Evolutionary conservation across 352 stramenopile species (phyloP).

Genomic region (Peronospora tabacina): DNA sequence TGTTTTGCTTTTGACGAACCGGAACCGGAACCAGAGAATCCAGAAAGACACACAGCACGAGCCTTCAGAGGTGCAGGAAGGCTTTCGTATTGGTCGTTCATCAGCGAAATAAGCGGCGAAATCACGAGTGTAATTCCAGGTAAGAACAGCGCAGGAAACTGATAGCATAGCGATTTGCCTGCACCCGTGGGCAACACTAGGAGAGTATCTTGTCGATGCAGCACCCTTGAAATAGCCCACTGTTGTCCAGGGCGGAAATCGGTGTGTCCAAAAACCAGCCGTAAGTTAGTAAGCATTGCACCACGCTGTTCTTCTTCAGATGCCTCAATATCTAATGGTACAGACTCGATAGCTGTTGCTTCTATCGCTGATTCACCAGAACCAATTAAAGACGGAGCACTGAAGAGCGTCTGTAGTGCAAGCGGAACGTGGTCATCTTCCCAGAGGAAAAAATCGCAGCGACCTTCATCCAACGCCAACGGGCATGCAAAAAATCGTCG

Average conservation of each 20-base stretch:
- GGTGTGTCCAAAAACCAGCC: constrained; percentile 79
- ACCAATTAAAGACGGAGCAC: constrained; percentile 8
- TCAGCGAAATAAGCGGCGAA: constrained; percentile 89
- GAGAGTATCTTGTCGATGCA: constrained; percentile 61
- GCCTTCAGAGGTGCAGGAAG: constrained; percentile 59
- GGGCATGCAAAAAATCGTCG: constrained; percentile 67
- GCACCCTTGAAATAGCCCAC: constrained; percentile 77
- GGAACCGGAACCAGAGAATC: constrained; percentile 20
- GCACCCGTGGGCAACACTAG: constrained; percentile 95
- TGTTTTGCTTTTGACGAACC: constrained; percentile 50
- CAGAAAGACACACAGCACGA: constrained; percentile 51
- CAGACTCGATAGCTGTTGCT: constrained; percentile 31
- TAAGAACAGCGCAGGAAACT: constrained; percentile 85
- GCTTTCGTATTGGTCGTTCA: constrained; percentile 88
- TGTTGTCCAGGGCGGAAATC: constrained; percentile 72
- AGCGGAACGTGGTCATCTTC: constrained; percentile 69
- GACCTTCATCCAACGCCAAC: constrained; percentile 63
- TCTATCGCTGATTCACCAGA: constrained; percentile 15
- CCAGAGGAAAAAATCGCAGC: constrained; percentile 82
- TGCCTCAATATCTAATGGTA: constrained; percentile 45
- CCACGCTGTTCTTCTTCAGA: constrained; percentile 36
- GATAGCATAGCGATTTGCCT: constrained; percentile 98
- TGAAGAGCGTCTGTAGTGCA: constrained; percentile 50
- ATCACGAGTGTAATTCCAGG: constrained; percentile 89
- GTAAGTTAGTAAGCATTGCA: constrained; percentile 61